These are phyloP conservation scores for Naganishia albida DNA, from an alignment of 1,284 basidiomycete species.

Conservation along the genomic window DNA sequence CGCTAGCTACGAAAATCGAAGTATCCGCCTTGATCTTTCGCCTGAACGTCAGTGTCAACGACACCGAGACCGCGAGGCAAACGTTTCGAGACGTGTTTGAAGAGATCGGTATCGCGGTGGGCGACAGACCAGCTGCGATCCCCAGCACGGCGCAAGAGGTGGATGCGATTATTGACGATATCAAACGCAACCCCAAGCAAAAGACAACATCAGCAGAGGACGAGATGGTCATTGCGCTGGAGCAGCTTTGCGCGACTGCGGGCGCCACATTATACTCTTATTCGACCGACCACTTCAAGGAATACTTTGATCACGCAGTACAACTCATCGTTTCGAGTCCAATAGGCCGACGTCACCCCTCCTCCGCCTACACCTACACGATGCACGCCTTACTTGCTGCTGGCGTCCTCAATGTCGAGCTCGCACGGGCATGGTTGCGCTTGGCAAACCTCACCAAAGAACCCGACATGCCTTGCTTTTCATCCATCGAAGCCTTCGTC, in stretches of 20 bases:
- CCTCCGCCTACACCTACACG: constrained; percentile 13
- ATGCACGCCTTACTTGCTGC: constrained; percentile 13
- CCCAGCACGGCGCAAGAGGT: not conserved
- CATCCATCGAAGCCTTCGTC: constrained; percentile 21
- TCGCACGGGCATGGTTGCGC: constrained; percentile 5
- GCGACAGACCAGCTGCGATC: not conserved
- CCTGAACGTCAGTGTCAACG: constrained; percentile 17
- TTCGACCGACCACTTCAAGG: constrained; percentile 3
- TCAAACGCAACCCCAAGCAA: not conserved
- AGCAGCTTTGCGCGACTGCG: constrained; percentile 7
- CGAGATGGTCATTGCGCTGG: constrained; percentile 7
- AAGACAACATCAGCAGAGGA: not conserved
- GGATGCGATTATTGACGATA: not conserved
- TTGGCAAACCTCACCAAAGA: constrained; percentile 9
- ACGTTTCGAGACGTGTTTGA: not conserved
- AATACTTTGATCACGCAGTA: constrained; percentile 16
- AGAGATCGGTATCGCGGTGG: not conserved
- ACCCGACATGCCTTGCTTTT: not conserved
- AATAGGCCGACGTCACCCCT: not conserved
- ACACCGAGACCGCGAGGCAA: not conserved
- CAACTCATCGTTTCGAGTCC: constrained; percentile 13
- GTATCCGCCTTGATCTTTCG: constrained; percentile 37
- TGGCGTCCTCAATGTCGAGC: constrained; percentile 2
- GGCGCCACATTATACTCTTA: constrained; percentile 20
- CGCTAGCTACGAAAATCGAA: constrained; percentile 30